Evolutionary conservation across 2,329 filamentous ascomycete genomes (phyloP).

Genomic region (Amauroascus verrucosus): DNA sequence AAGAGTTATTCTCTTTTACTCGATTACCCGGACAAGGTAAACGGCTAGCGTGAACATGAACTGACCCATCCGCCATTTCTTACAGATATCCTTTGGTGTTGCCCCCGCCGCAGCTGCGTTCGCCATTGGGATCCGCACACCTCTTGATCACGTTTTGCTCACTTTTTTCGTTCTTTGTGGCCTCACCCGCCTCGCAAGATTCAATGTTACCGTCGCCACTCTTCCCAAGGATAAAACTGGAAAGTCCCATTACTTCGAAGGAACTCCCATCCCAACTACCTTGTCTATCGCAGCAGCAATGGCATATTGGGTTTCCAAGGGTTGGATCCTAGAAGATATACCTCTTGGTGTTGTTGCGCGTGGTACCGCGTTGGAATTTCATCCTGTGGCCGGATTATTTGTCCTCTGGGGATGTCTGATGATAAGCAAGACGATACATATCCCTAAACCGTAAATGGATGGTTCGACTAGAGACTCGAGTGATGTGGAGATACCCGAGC

Average conservation of each 20-base stretch:
- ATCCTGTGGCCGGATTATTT: slow-evolving; percentile 72
- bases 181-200: slow-evolving; percentile 82
- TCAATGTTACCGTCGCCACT: slow-evolving; percentile 87
- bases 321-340: slow-evolving; percentile 68
- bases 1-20: slow-evolving; percentile 28
- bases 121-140: slow-evolving; percentile 74
- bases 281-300: slow-evolving; percentile 71
- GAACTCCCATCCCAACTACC: slow-evolving; percentile 88
- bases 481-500: slow-evolving; percentile 1
- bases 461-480: background rate
- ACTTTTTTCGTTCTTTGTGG: slow-evolving; percentile 91
- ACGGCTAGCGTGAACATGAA: background rate
- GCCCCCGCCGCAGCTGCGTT: slow-evolving; percentile 81
- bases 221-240: slow-evolving; percentile 86
- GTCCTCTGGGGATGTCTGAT: slow-evolving; percentile 84
- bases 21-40: background rate
- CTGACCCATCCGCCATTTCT: background rate
- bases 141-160: slow-evolving; percentile 67
- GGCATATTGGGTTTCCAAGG: slow-evolving; percentile 76
- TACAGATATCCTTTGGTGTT: slow-evolving; percentile 86
- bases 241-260: slow-evolving; percentile 93
- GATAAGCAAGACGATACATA: slow-evolving; percentile 89
- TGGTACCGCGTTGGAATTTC: slow-evolving; percentile 66
- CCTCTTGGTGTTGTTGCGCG: slow-evolving; percentile 60
- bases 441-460: slow-evolving; percentile 66